Percentiles rank a stretch among this genome's conserved stretches.
These are phyloP conservation scores for Hyphodiscus hymeniophilus DNA, from an alignment of 495 filamentous ascomycete species.

Conservation along the genomic window DNA sequence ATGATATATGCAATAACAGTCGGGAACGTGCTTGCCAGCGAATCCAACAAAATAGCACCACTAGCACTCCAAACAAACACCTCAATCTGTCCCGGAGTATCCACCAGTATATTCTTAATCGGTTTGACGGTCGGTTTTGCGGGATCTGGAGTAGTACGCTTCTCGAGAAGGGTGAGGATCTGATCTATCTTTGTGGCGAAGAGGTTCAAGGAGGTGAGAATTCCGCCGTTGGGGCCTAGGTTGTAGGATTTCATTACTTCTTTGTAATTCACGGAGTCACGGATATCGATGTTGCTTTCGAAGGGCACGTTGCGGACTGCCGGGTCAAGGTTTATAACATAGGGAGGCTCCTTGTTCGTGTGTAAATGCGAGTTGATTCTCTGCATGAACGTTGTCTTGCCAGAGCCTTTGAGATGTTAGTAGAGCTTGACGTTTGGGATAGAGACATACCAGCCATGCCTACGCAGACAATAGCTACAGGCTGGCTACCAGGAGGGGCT, in stretches of 20 bases:
- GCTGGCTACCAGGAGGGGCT: slow-evolving; percentile 12
- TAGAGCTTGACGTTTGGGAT: not conserved
- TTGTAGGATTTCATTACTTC: slow-evolving; percentile 99
- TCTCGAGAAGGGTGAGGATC: slow-evolving; percentile 80
- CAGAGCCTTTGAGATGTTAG: slow-evolving; percentile 54
- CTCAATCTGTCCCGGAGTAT: slow-evolving; percentile 96
- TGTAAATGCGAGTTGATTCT: slow-evolving; percentile 89
- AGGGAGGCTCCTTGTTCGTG: slow-evolving; percentile 62
- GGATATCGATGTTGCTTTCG: slow-evolving; percentile 96
- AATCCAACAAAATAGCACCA: slow-evolving; percentile 87
- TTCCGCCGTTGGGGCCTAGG: slow-evolving; percentile 95
- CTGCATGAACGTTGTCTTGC: slow-evolving; percentile 99
- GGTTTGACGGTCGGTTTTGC: slow-evolving; percentile 50
- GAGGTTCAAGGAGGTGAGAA: slow-evolving; percentile 89
- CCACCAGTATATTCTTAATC: slow-evolving; percentile 80
- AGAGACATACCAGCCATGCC: slow-evolving; percentile 75
- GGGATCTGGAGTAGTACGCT: slow-evolving; percentile 62
- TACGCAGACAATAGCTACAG: slow-evolving; percentile 77
- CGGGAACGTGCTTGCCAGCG: slow-evolving; percentile 84
- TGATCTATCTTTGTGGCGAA: slow-evolving; percentile 98
- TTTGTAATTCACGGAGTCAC: slow-evolving; percentile 97
- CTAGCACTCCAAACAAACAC: slow-evolving; percentile 97
- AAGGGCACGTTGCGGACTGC: slow-evolving; percentile 95
- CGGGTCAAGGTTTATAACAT: slow-evolving; percentile 95
- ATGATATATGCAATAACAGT: slow-evolving; percentile 97